These are phyloP conservation scores for Fusarium concolor DNA, from an alignment of 2,329 filamentous ascomycete genomes.

Conservation along the genomic window DNA sequence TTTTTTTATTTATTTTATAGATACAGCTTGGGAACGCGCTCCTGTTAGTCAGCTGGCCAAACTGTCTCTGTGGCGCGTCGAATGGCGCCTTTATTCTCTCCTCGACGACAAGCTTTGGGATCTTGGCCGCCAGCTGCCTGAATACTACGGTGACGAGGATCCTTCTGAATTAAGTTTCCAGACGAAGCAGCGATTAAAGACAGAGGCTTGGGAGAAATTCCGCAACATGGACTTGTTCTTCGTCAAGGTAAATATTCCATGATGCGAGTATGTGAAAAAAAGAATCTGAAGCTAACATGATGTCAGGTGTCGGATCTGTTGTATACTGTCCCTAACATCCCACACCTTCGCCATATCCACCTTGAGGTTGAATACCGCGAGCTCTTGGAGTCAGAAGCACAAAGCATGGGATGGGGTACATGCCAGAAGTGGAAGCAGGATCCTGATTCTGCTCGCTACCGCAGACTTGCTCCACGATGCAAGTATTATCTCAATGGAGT, in stretches of 20 bases:
- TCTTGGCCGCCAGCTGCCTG: conserved; percentile 64
- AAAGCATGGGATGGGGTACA: conserved; percentile 56
- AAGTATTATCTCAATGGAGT: conserved; percentile 70
- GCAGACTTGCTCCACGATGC: conserved; percentile 66
- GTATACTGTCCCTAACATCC: conserved; percentile 66
- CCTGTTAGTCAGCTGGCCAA: conserved; percentile 67
- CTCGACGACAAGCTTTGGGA: conserved; percentile 62
- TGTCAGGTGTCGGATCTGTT: conserved; percentile 70
- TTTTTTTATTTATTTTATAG: conserved; percentile 54
- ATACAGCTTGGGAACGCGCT: conserved; percentile 68
- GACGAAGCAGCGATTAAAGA: conserved; percentile 59
- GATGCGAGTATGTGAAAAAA: neutral
- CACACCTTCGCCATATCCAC: conserved; percentile 67
- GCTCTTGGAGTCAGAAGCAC: conserved; percentile 63
- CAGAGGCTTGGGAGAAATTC: conserved; percentile 65
- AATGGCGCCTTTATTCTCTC: conserved; percentile 68
- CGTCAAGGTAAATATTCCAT: conserved; percentile 70
- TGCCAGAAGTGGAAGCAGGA: conserved; percentile 70
- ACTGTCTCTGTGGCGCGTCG: conserved; percentile 68
- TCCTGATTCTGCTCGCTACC: conserved; percentile 63
- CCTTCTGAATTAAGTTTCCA: conserved; percentile 58
- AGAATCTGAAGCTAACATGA: conserved; percentile 15
- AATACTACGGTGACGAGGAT: conserved; percentile 62
- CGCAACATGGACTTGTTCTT: conserved; percentile 72
- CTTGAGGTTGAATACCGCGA: conserved; percentile 71